Evolutionary conservation across 2,329 filamentous ascomycete species (phyloP).

Genomic region (Thelonectria discophora): DNA sequence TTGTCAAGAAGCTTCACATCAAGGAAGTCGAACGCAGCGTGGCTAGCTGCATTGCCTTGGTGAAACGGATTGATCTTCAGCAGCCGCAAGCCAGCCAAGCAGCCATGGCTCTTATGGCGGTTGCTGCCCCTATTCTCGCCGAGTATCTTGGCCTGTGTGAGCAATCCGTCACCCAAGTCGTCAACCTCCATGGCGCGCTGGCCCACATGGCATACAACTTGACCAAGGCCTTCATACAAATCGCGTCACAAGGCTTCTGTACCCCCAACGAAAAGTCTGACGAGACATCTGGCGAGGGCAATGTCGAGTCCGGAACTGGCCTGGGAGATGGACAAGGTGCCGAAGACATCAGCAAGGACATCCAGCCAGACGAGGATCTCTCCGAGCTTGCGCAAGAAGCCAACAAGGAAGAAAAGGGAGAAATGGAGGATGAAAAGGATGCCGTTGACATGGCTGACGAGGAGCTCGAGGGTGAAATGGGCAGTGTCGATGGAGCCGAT

Average conservation of each 20-base stretch:
- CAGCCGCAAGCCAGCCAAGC: conserved; percentile 41
- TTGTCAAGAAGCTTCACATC: conserved; percentile 68
- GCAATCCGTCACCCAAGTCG: conserved; percentile 65
- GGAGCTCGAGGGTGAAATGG: conserved; percentile 87
- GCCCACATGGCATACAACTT: conserved; percentile 80
- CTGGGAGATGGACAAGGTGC: conserved; percentile 94
- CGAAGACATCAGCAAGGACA: conserved; percentile 97
- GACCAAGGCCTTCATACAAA: conserved; percentile 78
- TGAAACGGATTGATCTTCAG: conserved; percentile 47
- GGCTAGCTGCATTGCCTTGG: conserved; percentile 47
- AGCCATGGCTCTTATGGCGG: conserved; percentile 44
- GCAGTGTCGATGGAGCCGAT: conserved; percentile 68
- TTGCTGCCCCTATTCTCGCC: conserved; percentile 71
- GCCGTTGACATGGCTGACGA: conserved; percentile 93
- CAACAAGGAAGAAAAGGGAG: conserved; percentile 69
- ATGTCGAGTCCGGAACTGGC: conserved; percentile 90
- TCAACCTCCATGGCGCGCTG: conserved; percentile 73
- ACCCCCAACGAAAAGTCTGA: conserved; percentile 84
- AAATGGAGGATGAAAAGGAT: conserved; percentile 83
- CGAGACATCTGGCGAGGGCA: conserved; percentile 75
- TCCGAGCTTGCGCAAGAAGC: conserved; percentile 89
- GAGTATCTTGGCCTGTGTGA: conserved; percentile 74
- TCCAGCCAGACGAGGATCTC: conserved; percentile 91
- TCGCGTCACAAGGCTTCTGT: conserved; percentile 89
- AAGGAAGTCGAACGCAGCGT: conserved; percentile 60